Evolutionary conservation across 73 alveolate genomes (phyloP).

Genomic region (Tetrahymena elliotti): DNA sequence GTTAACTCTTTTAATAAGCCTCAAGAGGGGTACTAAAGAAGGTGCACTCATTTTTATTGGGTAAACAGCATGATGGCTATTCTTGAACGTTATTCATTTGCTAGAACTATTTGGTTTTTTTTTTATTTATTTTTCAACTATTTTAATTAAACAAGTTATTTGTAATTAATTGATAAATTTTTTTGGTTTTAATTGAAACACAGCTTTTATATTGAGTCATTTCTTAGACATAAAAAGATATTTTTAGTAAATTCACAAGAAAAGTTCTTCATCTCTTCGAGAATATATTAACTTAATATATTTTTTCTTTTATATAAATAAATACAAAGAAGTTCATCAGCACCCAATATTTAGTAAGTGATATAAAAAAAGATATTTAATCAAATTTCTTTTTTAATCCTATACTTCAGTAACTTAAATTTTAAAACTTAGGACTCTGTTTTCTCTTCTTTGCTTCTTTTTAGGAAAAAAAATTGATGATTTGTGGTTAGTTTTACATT

Average conservation of each 20-base stretch:
- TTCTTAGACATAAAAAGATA: background rate
- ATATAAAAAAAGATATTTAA: no score
- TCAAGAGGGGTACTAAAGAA: background rate
- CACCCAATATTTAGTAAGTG: background rate
- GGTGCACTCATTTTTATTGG: background rate
- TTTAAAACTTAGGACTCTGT: background rate
- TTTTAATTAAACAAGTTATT: background rate
- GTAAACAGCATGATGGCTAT: background rate
- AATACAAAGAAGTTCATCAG: background rate
- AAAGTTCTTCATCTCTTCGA: background rate
- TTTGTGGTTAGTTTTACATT: background rate
- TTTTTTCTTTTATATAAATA: background rate
- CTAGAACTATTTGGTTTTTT: background rate
- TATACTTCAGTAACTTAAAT: background rate
- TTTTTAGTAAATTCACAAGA: background rate
- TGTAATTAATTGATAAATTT: background rate
- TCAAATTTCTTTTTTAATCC: background rate
- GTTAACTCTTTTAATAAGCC: background rate
- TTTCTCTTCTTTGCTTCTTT: background rate
- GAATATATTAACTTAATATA: background rate
- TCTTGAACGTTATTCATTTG: background rate
- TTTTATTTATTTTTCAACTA: background rate
- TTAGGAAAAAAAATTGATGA: background rate
- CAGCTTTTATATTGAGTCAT: background rate
- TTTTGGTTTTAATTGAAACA: background rate